These are phyloP conservation scores for Dillenia suffruticosa DNA, from an alignment of 164 flowering plant species.

Conservation along the genomic window DNA sequence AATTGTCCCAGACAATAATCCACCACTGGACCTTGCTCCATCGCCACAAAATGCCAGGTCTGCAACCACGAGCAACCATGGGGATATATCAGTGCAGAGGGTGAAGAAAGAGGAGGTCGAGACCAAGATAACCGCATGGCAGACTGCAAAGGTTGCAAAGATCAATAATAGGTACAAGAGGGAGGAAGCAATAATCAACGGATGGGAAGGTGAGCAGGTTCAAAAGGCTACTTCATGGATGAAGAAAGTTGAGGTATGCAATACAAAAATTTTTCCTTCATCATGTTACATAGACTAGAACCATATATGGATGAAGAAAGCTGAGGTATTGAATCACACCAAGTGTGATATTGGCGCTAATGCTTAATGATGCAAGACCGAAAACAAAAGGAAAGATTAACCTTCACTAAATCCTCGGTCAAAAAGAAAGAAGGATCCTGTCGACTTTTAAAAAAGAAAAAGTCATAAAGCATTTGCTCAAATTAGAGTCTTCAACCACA, in stretches of 20 bases:
- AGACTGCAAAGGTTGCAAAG: conserved; percentile 81
- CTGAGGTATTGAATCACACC: too few relatives aligned
- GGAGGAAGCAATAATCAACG: conserved; percentile 77
- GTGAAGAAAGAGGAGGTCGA: conserved; percentile 93
- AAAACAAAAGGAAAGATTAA: too few relatives aligned
- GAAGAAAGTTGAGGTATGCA: conserved; percentile 86
- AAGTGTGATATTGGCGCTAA: too few relatives aligned
- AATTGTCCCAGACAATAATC: conserved; percentile 34
- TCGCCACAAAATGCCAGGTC: conserved; percentile 11
- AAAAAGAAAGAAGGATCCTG: too few relatives aligned
- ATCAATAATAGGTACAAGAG: conserved; percentile 86
- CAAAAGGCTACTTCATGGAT: conserved; percentile 75
- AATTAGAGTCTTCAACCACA: too few relatives aligned
- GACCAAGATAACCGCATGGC: conserved; percentile 92
- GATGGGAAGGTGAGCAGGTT: conserved; percentile 77
- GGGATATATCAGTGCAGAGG: conserved; percentile 43
- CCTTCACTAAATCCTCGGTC: too few relatives aligned
- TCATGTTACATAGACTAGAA: too few relatives aligned
- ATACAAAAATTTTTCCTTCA: too few relatives aligned
- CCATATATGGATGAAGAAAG: too few relatives aligned
- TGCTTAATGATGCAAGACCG: too few relatives aligned
- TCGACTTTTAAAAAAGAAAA: too few relatives aligned
- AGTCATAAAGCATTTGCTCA: too few relatives aligned
- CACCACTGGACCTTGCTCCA: conserved; percentile 20
- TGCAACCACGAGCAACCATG: neutral